Conservation (phyloP, 352 stramenopile genomes). For the Phytophthora megakarya region DNA sequence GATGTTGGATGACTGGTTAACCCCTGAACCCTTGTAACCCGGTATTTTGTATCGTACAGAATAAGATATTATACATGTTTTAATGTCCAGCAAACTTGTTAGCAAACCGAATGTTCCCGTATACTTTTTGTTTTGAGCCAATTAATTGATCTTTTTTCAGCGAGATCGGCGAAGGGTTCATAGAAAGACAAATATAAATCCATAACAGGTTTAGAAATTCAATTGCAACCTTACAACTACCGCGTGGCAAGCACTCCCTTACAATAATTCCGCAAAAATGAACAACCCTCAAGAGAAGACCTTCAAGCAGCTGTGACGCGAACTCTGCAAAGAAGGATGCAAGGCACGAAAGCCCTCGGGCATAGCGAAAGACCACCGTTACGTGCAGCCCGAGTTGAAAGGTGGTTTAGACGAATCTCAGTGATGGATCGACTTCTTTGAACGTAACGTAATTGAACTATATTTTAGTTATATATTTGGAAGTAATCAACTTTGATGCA, state of each 20-base stretch:
- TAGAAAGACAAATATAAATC: slow-evolving; percentile 15
- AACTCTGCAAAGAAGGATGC: slow-evolving; percentile 6
- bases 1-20: too few species aligned
- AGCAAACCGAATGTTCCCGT: neutral
- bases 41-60: neutral
- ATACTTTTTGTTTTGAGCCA: neutral
- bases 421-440: slow-evolving; percentile 5
- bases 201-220: slow-evolving; percentile 13
- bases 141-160: neutral
- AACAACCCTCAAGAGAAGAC: slow-evolving; percentile 3
- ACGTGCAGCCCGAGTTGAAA: slow-evolving; percentile 7
- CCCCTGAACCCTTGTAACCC: neutral
- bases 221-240: neutral
- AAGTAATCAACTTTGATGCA: neutral
- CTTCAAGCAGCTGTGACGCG: slow-evolving; percentile 13
- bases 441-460: neutral
- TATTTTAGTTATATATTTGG: neutral
- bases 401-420: slow-evolving; percentile 1
- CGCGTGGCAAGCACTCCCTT: neutral
- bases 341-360: slow-evolving; percentile 5
- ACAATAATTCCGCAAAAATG: slow-evolving; percentile 8
- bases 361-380: neutral
- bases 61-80: neutral
- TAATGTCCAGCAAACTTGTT: neutral
- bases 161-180: neutral